Percentiles rank a stretch among this genome's conserved stretches.
Conservation (phyloP, 495 filamentous ascomycete species). For the Penicillium tannophilum region DNA sequence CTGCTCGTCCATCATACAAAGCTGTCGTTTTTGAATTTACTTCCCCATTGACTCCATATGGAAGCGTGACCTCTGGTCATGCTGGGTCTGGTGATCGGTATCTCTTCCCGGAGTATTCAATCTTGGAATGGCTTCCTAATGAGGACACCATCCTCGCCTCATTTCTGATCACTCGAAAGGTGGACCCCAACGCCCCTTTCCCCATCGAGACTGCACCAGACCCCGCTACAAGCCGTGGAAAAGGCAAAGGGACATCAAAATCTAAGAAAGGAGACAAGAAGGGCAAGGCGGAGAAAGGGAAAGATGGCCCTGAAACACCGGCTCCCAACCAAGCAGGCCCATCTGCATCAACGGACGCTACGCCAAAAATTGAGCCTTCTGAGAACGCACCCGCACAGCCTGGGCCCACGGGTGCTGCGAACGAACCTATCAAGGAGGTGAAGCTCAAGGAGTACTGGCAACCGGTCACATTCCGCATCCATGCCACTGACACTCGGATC, state of each 20-base stretch:
- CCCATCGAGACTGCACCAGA: conserved; percentile 37
- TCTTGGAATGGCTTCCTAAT: conserved; percentile 69
- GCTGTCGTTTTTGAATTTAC: conserved; percentile 84
- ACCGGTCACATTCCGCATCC: conserved; percentile 80
- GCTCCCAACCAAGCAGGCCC: conserved; percentile 12
- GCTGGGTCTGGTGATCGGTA: conserved; percentile 81
- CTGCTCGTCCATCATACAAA: conserved; percentile 59
- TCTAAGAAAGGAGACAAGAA: conserved; percentile 47
- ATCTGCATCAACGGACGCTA: conserved; percentile 14
- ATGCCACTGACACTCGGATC: conserved; percentile 59
- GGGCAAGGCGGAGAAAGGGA: conserved; percentile 30
- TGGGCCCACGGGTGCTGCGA: conserved; percentile 9
- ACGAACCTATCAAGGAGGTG: conserved; percentile 14
- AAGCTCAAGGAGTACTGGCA: conserved; percentile 79
- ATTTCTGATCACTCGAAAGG: conserved; percentile 52
- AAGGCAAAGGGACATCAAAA: conserved; percentile 37
- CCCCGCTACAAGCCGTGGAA: conserved; percentile 25
- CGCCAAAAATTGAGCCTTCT: conserved; percentile 21
- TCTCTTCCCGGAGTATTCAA: conserved; percentile 81
- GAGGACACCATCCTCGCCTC: conserved; percentile 53
- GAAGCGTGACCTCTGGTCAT: conserved; percentile 57
- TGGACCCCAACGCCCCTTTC: conserved; percentile 49
- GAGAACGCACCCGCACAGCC: conserved; percentile 14
- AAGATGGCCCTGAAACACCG: conserved; percentile 21
- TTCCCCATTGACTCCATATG: conserved; percentile 50